Conservation (phyloP, 805 yeast genomes). For the Metschnikowia shivogae region DNA sequence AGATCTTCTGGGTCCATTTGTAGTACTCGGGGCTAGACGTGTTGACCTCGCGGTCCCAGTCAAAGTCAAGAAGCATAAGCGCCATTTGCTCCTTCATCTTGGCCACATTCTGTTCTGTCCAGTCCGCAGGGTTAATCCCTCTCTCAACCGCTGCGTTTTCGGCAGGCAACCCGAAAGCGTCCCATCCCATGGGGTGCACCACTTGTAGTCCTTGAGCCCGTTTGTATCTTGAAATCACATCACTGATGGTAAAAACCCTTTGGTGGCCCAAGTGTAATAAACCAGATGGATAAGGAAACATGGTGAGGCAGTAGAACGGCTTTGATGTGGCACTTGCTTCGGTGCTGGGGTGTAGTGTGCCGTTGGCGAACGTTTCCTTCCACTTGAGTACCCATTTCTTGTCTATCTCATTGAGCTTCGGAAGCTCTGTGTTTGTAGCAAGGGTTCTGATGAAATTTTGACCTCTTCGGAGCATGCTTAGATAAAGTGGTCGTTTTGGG, state of each 20-base stretch:
- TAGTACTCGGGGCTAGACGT: constrained; percentile 88
- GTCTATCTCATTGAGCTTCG: constrained; percentile 34
- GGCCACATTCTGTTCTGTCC: constrained; percentile 80
- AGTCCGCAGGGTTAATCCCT: constrained; percentile 66
- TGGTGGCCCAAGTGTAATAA: constrained; percentile 89
- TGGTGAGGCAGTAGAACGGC: constrained; percentile 63
- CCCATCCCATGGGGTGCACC: constrained; percentile 99
- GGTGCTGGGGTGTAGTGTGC: constrained; percentile 34
- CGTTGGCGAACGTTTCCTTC: constrained; percentile 33
- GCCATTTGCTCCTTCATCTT: constrained; percentile 84
- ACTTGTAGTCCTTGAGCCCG: constrained; percentile 74
- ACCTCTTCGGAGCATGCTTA: constrained; percentile 3
- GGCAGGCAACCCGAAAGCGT: constrained; percentile 97
- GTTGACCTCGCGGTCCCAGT: constrained; percentile 87
- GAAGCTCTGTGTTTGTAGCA: neutral
- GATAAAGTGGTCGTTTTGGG: neutral
- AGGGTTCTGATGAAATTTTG: neutral
- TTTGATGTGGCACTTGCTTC: neutral
- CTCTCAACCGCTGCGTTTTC: constrained; percentile 96
- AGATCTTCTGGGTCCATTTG: constrained; percentile 87
- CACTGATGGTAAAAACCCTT: constrained; percentile 88
- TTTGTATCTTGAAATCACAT: constrained; percentile 73
- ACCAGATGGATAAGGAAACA: constrained; percentile 98
- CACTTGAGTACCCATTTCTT: constrained; percentile 52
- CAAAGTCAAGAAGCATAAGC: constrained; percentile 78